Base-by-base conservation (phyloP, 805 yeast genomes). In the Wickerhamomyces canadensis region DNA sequence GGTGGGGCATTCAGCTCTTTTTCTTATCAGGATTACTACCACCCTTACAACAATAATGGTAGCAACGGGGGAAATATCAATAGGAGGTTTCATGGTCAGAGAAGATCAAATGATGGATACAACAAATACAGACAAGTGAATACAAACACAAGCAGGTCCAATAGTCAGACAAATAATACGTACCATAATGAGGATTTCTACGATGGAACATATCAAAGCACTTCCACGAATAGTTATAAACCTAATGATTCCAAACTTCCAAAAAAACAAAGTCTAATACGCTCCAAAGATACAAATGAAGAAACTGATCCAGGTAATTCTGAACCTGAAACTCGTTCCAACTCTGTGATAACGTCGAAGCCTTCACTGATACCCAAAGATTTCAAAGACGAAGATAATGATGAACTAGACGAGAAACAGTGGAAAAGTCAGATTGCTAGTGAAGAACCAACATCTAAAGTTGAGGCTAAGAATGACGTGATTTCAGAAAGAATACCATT, bases 361-460 rank as follows among this genome's bases (percentile, higher is more conserved):
- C 52, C 56, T 12, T 50, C 55, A 4, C 36, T 54, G 13, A 52
- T 54, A 48, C 57, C 58, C 39, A 43, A 43, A 27, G 45, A 52
- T 30, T 54, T 48, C 36, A 51, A 45, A 29, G 47, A 48, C 38
- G 45, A 47, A 10, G 41, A 45, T 12, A 37, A 43, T 16, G 50
- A 53, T 17, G 55, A 54, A 47, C 40, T 17, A 30, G 16, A 22
- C 34, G 36, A 12, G 25, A 37, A 14, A 29, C 36, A 11, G n/a
- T 25, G 15, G 30, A 26, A 6, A 21, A 15, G 16, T 16, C 18
- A 19, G 14, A 25, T 25, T 26, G 28, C 30, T 21, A 19, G 26
- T 11, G 26, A 17, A 16, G 16, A 19, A 10, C 8, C 19, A 24
- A 13, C 26, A 21, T 15, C 14, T 17, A 13, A 23, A 4, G 15